These are phyloP conservation scores for Macadamia integrifolia DNA, from an alignment of 164 flowering plant species.

Conservation along the genomic window DNA sequence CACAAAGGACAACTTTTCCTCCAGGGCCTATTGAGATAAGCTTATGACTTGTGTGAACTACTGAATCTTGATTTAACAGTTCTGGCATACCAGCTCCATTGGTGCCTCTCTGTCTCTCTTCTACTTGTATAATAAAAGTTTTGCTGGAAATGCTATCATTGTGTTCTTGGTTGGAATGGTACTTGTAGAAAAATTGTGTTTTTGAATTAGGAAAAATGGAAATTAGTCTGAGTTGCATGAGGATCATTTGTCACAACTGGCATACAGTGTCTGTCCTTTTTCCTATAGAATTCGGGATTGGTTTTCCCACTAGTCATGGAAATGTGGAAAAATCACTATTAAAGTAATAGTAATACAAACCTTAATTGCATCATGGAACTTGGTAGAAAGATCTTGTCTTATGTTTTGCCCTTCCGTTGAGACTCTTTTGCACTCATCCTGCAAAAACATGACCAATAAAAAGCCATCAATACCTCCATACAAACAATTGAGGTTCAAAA, in stretches of 20 bases:
- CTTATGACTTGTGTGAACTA: background rate
- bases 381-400: constrained; percentile 77
- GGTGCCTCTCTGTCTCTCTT: too few relatives aligned
- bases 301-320: background rate
- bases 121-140: too few relatives aligned
- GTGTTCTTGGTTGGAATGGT: too few relatives aligned
- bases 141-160: too few relatives aligned
- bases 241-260: too few relatives aligned
- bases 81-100: too few relatives aligned
- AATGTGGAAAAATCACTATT: background rate
- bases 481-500: background rate
- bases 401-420: constrained; percentile 86
- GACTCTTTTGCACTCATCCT: constrained; percentile 92
- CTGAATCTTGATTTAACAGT: background rate
- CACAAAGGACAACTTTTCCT: too few relatives aligned
- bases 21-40: background rate
- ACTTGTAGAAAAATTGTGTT: too few relatives aligned
- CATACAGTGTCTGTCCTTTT: too few relatives aligned
- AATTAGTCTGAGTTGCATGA: too few relatives aligned
- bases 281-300: too few relatives aligned
- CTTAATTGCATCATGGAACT: constrained; percentile 90
- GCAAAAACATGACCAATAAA: constrained; percentile 17
- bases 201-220: too few relatives aligned
- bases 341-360: constrained; percentile 25
- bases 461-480: background rate